Percentiles rank a stretch among this genome's conserved stretches.
These are phyloP conservation scores for Candida albicans DNA, from an alignment of 1,139 yeast genomes.

Conservation along the genomic window DNA sequence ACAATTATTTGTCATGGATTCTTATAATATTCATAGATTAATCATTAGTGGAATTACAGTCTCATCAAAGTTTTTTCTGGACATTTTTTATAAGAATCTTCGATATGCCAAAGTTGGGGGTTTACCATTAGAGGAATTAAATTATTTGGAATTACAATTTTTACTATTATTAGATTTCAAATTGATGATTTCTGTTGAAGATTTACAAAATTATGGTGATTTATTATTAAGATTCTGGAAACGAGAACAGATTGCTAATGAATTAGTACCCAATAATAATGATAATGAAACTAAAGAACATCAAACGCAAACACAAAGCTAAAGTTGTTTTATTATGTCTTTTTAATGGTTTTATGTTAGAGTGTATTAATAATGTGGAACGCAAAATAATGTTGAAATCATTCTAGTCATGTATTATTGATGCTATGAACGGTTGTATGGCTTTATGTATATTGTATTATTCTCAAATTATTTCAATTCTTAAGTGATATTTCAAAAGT, in stretches of 20 bases:
- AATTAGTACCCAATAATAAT: constrained; percentile 24
- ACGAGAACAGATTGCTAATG: constrained; percentile 53
- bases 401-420: too few relatives aligned
- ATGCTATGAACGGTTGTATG: too few relatives aligned
- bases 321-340: too few relatives aligned
- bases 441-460: too few relatives aligned
- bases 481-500: too few relatives aligned
- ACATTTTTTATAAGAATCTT: constrained; percentile 91
- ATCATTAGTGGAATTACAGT: constrained; percentile 97
- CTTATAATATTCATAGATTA: constrained; percentile 89
- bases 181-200: constrained; percentile 85
- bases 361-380: too few relatives aligned
- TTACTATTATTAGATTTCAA: constrained; percentile 80
- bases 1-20: constrained; percentile 90
- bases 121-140: constrained; percentile 87
- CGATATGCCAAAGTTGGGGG: constrained; percentile 99
- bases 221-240: constrained; percentile 82
- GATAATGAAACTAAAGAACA: constrained; percentile 5
- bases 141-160: constrained; percentile 89
- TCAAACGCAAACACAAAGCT: neutral
- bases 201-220: constrained; percentile 88
- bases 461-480: too few relatives aligned
- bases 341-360: too few relatives aligned
- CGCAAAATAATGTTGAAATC: too few relatives aligned
- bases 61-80: constrained; percentile 92